Evolutionary conservation across 2,329 filamentous ascomycete genomes (phyloP), one percentile per base, ranked within the genome.

Genomic region (Epichloe amarillans): DNA sequence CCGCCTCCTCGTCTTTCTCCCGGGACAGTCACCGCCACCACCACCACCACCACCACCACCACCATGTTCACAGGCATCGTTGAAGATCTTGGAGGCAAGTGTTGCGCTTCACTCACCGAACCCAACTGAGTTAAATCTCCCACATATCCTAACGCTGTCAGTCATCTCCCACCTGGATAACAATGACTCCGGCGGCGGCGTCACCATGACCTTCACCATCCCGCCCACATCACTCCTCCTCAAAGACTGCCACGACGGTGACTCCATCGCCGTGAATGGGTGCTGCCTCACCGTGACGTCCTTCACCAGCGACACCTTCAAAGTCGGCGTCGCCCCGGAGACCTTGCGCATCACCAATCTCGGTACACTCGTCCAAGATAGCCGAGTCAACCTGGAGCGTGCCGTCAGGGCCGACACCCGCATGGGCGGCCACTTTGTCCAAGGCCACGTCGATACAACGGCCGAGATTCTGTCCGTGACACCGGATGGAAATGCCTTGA

Each of bases 381-480:
- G 82, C 54, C 73, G 72, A 21, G 90, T 97, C 57, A 98, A 98
- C 68, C 83, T 98, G 49, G 93, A 98, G 74, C 83, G 93, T 15
- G 91, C 93, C 3, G 90, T 98, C 50, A 84, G 86, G 17, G 88
- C 89, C 4, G 80, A 86, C 61, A 96, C 91, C 44, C 87, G 93
- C 50, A 97, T 98, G 88, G 93, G 94, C 45, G 93, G 93, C 0
- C 93, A 98, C 71, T 95, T 97, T 62, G 91, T 97, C 35, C 94
- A 98, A 70, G 93, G 93, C 40, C 93, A 98, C 67, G 91, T 98
- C 54, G 94, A 98, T 68, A 91, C 88, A 11, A 82, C 84, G 39
- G 93, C 91, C 0, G 79, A 77, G 42, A 86, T 98, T 54, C 64
- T 83, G 39, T 77, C 79, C 42, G 78, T 86, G 37, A 82, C 77